Evolutionary conservation across 73 alveolate genomes (phyloP).

Genomic region (Paraurostyla sp.): DNA sequence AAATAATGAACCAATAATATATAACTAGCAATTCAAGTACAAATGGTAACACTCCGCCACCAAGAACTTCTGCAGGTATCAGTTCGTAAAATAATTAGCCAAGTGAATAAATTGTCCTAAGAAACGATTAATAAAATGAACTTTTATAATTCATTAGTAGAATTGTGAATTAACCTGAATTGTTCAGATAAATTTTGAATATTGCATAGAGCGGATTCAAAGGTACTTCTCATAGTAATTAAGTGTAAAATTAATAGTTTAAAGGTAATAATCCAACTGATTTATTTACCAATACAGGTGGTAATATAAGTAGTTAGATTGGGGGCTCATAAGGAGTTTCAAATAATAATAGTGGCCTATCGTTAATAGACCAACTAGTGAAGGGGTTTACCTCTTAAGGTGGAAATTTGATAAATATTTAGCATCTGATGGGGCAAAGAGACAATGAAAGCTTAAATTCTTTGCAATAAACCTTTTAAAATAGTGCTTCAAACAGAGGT

Average conservation of each 20-base stretch:
- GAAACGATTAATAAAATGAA: constrained; percentile 6
- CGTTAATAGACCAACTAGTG: constrained; percentile 12
- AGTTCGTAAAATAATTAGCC: background rate
- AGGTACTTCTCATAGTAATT: background rate
- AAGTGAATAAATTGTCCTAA: background rate
- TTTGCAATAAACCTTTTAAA: background rate
- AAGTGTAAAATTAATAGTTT: background rate
- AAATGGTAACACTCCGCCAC: background rate
- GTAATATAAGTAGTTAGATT: background rate
- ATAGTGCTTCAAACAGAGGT: background rate
- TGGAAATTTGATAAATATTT: background rate
- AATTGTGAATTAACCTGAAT: constrained; percentile 16
- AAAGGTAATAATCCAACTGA: background rate
- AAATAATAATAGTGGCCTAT: background rate
- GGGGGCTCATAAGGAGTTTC: background rate
- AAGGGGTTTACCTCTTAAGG: background rate
- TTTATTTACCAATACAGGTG: background rate
- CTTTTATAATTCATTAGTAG: background rate
- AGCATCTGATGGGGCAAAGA: background rate
- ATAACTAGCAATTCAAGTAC: background rate
- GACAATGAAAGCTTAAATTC: background rate
- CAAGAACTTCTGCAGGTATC: background rate
- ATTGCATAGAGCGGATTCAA: background rate
- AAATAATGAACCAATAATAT: background rate
- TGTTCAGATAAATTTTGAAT: background rate